Base-by-base conservation (phyloP, 768 basidiomycete species). In the Russula abietina region DNA sequence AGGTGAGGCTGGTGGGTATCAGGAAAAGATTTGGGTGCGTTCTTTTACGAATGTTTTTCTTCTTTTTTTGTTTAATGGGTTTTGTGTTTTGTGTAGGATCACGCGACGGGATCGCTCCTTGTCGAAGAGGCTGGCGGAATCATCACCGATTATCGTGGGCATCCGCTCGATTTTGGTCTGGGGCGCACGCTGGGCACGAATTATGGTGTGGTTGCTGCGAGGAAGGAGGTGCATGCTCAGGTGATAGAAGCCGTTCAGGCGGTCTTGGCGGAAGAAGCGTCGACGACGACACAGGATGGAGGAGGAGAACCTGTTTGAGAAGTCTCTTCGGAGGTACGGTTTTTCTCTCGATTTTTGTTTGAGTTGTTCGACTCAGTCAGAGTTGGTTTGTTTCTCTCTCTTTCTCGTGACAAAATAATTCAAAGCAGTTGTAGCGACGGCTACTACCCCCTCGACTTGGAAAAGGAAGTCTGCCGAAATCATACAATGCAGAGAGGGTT, bases 21-120 rank as follows among this genome's bases (percentile, higher is more conserved):
- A 76, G 64, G 96, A 98, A 73, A 98, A 98, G 77, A 95, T 98
- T n/a, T 99, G 96, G 95, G 90, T 33, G 33, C 33, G 33, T 33
- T 33, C 5, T 30, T 30, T 30, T 4, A 32, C 32, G 30, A 7
- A 30, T 30, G 28, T 30, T 30, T 30, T n/a, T n/a, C n/a, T n/a
- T n/a, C n/a, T n/a, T n/a, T n/a, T n/a, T n/a, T n/a, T n/a, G 30
- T 32, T 32, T 32, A 24, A 24, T 19, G 9, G 17, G 38, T 14
- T 10, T 5, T 33, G 33, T 36, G 39, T 10, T 7, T 24, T 33
- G 36, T 36, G 16, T 43, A 93, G 89, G 96, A 98, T 69, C 97
- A 98, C 71, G 93, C 96, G 0, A 83, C 91, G 0, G 96, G 97
- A 0, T 78, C 83, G 1, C 71, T 98, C 16, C 80, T 99, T 7